Evolutionary conservation across 306 rosid genomes (phyloP).

Genomic region (Morella rubra): DNA sequence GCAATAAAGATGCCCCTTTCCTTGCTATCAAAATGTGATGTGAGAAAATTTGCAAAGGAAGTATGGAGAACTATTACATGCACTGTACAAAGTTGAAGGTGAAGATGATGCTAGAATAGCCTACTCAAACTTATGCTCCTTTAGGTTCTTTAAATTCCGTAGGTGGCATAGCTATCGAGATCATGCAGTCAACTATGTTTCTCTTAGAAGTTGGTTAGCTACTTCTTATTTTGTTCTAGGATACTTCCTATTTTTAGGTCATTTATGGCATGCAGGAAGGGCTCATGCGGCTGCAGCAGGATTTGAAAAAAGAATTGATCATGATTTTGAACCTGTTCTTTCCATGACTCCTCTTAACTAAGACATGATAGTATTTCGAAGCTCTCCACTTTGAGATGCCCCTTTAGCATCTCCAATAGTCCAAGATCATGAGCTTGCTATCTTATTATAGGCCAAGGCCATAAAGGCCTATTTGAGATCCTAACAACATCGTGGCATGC

Average conservation of each 20-base stretch:
- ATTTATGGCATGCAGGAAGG: neutral
- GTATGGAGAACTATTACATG: neutral
- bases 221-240: constrained; percentile 9
- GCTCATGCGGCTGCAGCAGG: neutral
- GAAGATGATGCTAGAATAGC: too few relatives aligned
- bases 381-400: too few relatives aligned
- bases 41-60: neutral
- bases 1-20: neutral
- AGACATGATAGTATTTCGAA: neutral
- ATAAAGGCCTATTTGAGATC: too few relatives aligned
- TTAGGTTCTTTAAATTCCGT: too few relatives aligned
- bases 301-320: constrained; percentile 13
- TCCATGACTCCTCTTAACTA: neutral
- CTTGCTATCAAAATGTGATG: neutral
- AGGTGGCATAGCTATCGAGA: neutral
- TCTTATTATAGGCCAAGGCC: too few relatives aligned
- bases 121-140: too few relatives aligned
- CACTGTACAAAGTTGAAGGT: too few relatives aligned
- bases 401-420: too few relatives aligned
- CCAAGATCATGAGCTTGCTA: too few relatives aligned
- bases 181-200: neutral
- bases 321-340: constrained; percentile 1
- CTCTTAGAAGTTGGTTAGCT: neutral
- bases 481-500: neutral
- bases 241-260: constrained; percentile 7